phyloP scores from a whole-genome alignment of 2,329 filamentous ascomycete genomes.

The Arachnopeziza araneosa region DNA sequence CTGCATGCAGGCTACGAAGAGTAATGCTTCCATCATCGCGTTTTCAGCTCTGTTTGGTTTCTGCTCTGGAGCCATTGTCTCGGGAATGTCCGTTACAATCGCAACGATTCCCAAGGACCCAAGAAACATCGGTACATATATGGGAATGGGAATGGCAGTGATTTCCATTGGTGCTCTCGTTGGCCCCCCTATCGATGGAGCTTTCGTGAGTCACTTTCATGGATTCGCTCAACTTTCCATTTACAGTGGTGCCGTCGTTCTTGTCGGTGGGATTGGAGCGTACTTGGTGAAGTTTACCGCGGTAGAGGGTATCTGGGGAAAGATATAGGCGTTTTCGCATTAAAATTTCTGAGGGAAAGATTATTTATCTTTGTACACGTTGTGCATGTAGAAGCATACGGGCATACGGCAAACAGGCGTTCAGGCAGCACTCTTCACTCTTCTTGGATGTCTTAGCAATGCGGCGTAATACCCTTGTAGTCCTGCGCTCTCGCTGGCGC shows the following conservation, averaged over 20 bases:
- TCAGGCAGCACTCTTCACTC: not conserved
- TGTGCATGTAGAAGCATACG: not conserved
- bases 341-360: not conserved
- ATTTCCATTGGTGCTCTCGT: constrained; percentile 59
- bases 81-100: constrained; percentile 18
- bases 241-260: constrained; percentile 24
- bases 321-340: not conserved
- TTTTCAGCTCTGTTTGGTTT: constrained; percentile 31
- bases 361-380: not conserved
- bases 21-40: constrained; percentile 28
- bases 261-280: constrained; percentile 14
- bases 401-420: not conserved
- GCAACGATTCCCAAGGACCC: constrained; percentile 50
- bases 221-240: constrained; percentile 32
- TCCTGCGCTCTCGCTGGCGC: not conserved
- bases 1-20: constrained; percentile 25
- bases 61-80: constrained; percentile 32
- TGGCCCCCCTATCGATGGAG: constrained; percentile 62
- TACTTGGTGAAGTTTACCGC: constrained; percentile 8
- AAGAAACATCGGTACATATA: constrained; percentile 63
- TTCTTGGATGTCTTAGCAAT: not conserved
- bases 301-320: constrained; percentile 7
- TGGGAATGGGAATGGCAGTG: constrained; percentile 58
- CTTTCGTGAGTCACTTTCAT: constrained; percentile 45
- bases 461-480: not conserved